Evolutionary conservation across 2,329 filamentous ascomycete genomes (phyloP), one percentile per base, ranked within the genome.

Genomic region (Cladosporium sp.): DNA sequence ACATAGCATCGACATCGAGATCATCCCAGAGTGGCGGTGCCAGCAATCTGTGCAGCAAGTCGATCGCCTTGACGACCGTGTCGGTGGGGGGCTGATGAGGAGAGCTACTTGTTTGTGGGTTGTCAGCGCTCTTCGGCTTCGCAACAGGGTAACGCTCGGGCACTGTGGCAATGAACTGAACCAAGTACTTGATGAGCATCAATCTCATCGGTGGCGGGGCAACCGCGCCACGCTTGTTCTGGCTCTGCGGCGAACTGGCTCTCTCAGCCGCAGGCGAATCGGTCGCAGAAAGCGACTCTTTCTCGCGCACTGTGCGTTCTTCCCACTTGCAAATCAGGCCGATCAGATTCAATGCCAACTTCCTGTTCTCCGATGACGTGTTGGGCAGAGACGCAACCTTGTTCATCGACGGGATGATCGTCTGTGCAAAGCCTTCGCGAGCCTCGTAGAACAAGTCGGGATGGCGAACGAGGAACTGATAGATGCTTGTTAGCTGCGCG

Each of bases 401-500:
- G 53, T 89, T 83, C 35, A 99, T 78, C 3, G 91, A 93, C 1
- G 87, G 87, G 57, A 99, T 92, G 70, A 99, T 95, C 62, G 94
- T 83, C 57, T 89, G 84, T 4, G 91, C 86, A 63, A 97, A 95
- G 68, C 93, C 92, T 63, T 99, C 94, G 56, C 94, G 83, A 1
- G 91, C 91, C 62, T 97, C 93, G 65, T 95, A 99, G 76, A 99
- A 99, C 4, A 99, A 78, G 67, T 94, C 88, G 0, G 92, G 89
- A 70, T 99, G 93, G 57, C 90, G 85, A 35, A 97, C 93, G 34
- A 99, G 80, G 75, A 99, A 99, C 68, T 97, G 89, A 78, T 97
- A 97, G 66, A 99, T 97, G 76, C 89, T 94, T 54, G 91, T 96
- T 76, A 97, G 88, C 74, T 97, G 94, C 73, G 96, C 92, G 47